These are phyloP conservation scores for Fusarium protoensiforme DNA, from an alignment of 2,329 filamentous ascomycete species.

Conservation along the genomic window DNA sequence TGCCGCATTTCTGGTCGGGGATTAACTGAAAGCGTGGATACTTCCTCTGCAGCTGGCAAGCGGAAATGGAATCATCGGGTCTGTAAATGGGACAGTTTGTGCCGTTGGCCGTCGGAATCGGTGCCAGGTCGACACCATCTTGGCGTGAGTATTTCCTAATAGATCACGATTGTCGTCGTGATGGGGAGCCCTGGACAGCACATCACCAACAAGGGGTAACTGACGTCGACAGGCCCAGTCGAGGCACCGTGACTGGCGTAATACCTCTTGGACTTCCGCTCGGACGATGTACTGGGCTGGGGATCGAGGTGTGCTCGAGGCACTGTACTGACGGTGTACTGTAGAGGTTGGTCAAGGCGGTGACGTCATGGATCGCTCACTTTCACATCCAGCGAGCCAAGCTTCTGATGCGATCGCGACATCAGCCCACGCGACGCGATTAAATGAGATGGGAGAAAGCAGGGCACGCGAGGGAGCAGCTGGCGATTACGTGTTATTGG, in stretches of 20 bases:
- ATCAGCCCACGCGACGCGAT: constrained; percentile 19
- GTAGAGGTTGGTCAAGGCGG: not conserved
- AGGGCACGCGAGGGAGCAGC: constrained; percentile 19
- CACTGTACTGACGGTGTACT: not conserved
- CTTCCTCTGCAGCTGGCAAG: not conserved
- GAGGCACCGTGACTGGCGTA: not conserved
- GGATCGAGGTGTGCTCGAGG: not conserved
- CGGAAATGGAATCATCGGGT: not conserved
- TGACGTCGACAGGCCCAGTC: constrained; percentile 23
- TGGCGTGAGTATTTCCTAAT: constrained; percentile 22
- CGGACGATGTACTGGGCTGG: not conserved
- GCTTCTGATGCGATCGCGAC: constrained; percentile 30
- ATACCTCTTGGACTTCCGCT: not conserved
- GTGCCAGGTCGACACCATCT: constrained; percentile 27
- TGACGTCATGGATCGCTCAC: constrained; percentile 44
- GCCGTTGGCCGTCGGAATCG: not conserved
- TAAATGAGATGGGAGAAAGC: constrained; percentile 17
- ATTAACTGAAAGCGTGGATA: constrained; percentile 6
- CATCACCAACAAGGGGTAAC: not conserved
- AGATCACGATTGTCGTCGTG: constrained; percentile 24
- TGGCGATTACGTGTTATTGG: constrained; percentile 33
- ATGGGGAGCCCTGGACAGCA: not conserved
- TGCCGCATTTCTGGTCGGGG: constrained; percentile 8
- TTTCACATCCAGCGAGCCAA: constrained; percentile 22
- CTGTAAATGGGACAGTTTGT: not conserved